Evolutionary conservation across 768 basidiomycete genomes (phyloP), one percentile per base, ranked within the genome.

Genomic region (Lentinula raphanica): DNA sequence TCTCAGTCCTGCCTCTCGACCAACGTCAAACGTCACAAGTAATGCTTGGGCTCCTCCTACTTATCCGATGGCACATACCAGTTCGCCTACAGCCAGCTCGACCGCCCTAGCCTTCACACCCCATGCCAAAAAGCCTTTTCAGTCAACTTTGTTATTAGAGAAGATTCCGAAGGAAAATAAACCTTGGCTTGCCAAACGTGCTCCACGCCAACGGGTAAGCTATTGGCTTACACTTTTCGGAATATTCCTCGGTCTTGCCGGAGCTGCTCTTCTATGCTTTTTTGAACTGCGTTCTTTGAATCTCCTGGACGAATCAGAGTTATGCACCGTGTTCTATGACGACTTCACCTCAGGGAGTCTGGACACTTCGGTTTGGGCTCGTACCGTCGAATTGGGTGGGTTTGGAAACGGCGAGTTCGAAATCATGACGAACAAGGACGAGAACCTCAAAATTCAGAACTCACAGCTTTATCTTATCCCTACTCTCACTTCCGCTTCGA

Each of bases 331-430:
- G 19, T 69, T 95, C 54, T 74, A 86, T 55, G 93, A 94, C 49
- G 72, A 90, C 49, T 95, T 92, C 64, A 64, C 53, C 57, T 67
- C 72, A 62, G 72, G 74, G 15, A 38, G 67, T n/a, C 66, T 84
- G 0, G 76, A 83, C 45, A 66, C 71, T 28, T 77, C 75, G 17
- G 36, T 57, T 1, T 93, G 92, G 89, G 74, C 73, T 27, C 79
- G 76, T 32, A 90, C 92, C 49, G 77, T 92, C 57, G 80, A 86
- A 60, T 71, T 90, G 40, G 86, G 87, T 50, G 92, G 91, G 1
- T 93, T 87, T 65, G 90, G 89, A 17, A 88, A 86, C 58, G 81
- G 79, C 15, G 84, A 91, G 62, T 94, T 94, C 68, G 82, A 93
- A 67, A 91, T 92, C 82, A 84, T 88, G 2, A 88, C 88, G 1